Base-by-base conservation (phyloP, 768 basidiomycete species). In the Suillus occidentalis region DNA sequence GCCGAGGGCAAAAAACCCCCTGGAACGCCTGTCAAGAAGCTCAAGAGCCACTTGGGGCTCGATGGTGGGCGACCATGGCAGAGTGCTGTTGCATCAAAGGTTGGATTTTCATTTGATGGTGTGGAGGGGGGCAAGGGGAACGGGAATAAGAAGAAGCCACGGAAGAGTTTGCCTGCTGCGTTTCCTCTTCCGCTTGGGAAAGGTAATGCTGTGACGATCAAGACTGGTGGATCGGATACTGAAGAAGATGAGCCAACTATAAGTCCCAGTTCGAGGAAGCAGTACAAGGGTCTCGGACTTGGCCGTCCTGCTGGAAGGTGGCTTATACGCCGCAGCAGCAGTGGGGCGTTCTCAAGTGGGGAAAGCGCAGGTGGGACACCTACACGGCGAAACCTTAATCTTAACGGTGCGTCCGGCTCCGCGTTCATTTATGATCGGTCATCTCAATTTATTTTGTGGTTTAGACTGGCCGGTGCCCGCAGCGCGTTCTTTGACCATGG, bases 1-100 rank as follows among this genome's bases (percentile, higher is more conserved):
- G 75, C 76, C 42, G 74, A 77, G 64, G 72, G 73, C 20, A 92
- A 91, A 81, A 87, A 82, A 63, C 85, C 86, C 7, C 92, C 92
- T 1, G 91, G 89, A 0, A 94, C 92, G 16, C 92, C 92, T 1
- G 89, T 92, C n/a, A 94, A 94, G 82, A 87, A 83, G 71, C 74
- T 81, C 64, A 88, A 88, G 76, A 87, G 85, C 25, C 82, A 83
- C 47, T 81, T 85, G 71, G 58, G 58, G 18, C 77, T 89, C 42
- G 79, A 81, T 36, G 81, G 81, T 65, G 84, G 86, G 59, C 81
- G 91, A 12, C 90, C 89, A 5, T 93, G 91, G 91, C 91, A 92
- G 74, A 92, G 91, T 71, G 91, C 91, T 4, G 84, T 92, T 22
- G 84, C 91, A 16, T 75, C 82, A 68, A 91, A 89, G 73, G 86